A percentile compares a stretch with the other conserved stretches of the same genome.
Conservation (phyloP, 2,329 filamentous ascomycete species). For the Stachybotrys echinatus region DNA sequence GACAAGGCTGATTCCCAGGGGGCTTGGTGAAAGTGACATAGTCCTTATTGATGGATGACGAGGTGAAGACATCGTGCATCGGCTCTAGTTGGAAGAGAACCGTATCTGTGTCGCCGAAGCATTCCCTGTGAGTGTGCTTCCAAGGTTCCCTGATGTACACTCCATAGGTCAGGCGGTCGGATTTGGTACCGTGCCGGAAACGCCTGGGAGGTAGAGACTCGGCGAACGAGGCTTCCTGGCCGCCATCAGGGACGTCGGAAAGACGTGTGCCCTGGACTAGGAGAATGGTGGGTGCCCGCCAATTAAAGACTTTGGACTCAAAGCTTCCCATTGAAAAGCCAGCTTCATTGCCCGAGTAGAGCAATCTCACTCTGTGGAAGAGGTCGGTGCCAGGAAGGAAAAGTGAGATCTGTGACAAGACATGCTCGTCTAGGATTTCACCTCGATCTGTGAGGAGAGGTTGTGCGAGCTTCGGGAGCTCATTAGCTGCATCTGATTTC, state of each 20-base stretch:
- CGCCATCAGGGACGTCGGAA: constrained; percentile 37
- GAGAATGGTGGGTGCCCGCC: constrained; percentile 68
- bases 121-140: constrained; percentile 62
- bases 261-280: constrained; percentile 63
- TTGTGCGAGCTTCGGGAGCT: constrained; percentile 25
- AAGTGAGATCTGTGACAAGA: constrained; percentile 66
- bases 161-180: constrained; percentile 57
- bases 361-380: constrained; percentile 58
- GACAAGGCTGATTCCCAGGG: constrained; percentile 52
- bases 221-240: constrained; percentile 51
- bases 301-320: constrained; percentile 70
- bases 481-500: constrained; percentile 7
- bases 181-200: constrained; percentile 46
- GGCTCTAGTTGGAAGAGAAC: constrained; percentile 68
- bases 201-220: constrained; percentile 59
- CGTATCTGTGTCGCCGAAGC: constrained; percentile 60
- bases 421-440: constrained; percentile 60
- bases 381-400: constrained; percentile 62
- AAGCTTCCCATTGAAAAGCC: constrained; percentile 77
- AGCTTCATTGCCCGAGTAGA: constrained; percentile 66
- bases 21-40: constrained; percentile 65
- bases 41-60: constrained; percentile 59
- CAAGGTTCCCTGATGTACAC: constrained; percentile 63
- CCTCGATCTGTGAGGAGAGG: constrained; percentile 47
- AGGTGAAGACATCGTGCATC: constrained; percentile 64